phyloP scores from a whole-genome alignment of 306 rosid genomes.

The Luffa acutangula region DNA sequence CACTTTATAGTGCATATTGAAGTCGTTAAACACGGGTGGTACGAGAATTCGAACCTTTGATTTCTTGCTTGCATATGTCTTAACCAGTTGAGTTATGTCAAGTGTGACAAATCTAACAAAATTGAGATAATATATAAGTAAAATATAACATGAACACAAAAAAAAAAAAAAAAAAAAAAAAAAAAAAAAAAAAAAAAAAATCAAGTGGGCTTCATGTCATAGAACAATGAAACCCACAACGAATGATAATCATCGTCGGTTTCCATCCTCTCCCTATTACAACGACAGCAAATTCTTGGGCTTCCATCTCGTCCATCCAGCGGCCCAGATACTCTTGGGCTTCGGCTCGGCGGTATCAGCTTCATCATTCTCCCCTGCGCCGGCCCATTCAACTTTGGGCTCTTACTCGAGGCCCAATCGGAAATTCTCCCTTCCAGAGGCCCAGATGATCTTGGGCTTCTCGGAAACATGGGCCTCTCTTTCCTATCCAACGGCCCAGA shows the following conservation, averaged over 20 bases:
- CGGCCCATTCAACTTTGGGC: slow-evolving; percentile 19
- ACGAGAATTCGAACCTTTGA: no score
- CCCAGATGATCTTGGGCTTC: slow-evolving; percentile 26
- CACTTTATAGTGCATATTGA: no score
- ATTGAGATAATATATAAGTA: no score
- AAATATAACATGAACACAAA: no score
- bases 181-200: not conserved
- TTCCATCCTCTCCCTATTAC: slow-evolving; percentile 29
- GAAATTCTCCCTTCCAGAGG: slow-evolving; percentile 23
- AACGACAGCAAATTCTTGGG: slow-evolving; percentile 31
- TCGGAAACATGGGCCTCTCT: slow-evolving; percentile 16
- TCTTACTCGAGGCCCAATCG: slow-evolving; percentile 7
- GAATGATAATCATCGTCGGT: slow-evolving; percentile 41
- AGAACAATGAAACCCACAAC: slow-evolving; percentile 73
- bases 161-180: not conserved
- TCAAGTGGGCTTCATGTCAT: slow-evolving; percentile 81
- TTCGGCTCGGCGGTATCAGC: slow-evolving; percentile 15
- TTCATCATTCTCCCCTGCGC: slow-evolving; percentile 12
- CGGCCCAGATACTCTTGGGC: slow-evolving; percentile 26
- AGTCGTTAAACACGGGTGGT: no score
- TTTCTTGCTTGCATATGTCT: no score
- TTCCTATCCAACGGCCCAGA: slow-evolving; percentile 40
- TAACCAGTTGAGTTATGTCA: no score
- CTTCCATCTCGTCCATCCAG: slow-evolving; percentile 21
- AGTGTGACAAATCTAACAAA: no score